Percentiles rank a stretch among this genome's conserved stretches.
phyloP scores from a whole-genome alignment of 176 grass and related monocot genomes.

The Oryza meyeriana region DNA sequence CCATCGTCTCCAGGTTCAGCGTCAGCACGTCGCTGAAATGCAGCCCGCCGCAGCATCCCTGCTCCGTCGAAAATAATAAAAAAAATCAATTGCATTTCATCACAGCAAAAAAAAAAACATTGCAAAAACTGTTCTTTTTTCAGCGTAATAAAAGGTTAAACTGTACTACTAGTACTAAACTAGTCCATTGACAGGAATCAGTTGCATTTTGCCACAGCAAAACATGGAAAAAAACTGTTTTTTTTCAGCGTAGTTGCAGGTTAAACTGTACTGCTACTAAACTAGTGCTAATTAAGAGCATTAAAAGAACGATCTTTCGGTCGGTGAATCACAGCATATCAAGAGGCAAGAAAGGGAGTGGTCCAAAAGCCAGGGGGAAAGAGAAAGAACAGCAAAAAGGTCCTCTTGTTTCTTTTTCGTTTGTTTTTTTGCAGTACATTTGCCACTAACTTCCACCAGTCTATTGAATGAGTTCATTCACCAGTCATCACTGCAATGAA shows the following conservation, averaged over 20 bases:
- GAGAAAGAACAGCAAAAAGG: slow-evolving; percentile 30
- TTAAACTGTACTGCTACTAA: not conserved
- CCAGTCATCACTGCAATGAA: not conserved
- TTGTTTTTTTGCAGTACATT: not conserved
- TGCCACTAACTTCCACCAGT: not conserved
- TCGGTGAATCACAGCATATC: slow-evolving; percentile 5
- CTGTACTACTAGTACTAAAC: not conserved
- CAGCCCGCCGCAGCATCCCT: slow-evolving; percentile 94
- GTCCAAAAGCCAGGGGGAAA: slow-evolving; percentile 36
- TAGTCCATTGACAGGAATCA: not conserved
- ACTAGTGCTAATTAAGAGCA: not conserved
- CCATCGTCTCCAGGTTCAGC: slow-evolving; percentile 83
- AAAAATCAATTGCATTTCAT: not conserved
- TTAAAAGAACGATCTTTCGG: not conserved
- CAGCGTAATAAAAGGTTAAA: not conserved
- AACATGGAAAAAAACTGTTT: not conserved
- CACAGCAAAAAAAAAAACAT: not conserved
- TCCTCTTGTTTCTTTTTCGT: not conserved
- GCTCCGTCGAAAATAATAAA: not conserved
- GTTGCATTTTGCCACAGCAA: not conserved
- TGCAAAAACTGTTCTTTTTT: not conserved
- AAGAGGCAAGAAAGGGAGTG: not conserved
- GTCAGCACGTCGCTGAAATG: slow-evolving; percentile 89
- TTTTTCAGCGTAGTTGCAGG: not conserved
- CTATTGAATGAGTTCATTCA: not conserved